phyloP scores from a whole-genome alignment of 1,284 basidiomycete genomes.

The Blastosporella zonata region DNA sequence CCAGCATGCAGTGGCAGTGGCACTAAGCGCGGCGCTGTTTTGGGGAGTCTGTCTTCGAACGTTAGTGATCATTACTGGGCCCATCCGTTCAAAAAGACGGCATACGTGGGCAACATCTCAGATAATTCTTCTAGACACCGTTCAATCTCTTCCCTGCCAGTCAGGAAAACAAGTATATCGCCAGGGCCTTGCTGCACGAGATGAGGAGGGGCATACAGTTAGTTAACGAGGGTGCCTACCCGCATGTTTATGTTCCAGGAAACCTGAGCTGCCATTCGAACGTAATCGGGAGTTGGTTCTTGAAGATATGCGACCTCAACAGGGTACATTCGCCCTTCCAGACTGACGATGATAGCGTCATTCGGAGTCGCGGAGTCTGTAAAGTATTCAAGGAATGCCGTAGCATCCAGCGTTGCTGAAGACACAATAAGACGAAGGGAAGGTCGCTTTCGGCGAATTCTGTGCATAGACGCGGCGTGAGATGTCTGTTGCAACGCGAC shows the following conservation, averaged over 20 bases:
- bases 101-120: conserved; percentile 73
- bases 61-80: conserved; percentile 12
- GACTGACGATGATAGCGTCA: conserved; percentile 77
- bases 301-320: conserved; percentile 81
- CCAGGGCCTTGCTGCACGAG: conserved; percentile 64
- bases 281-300: conserved; percentile 78
- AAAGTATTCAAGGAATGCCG: conserved; percentile 88
- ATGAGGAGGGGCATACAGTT: conserved; percentile 1
- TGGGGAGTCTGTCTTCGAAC: conserved; percentile 55
- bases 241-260: conserved; percentile 85
- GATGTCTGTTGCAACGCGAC: conserved; percentile 23
- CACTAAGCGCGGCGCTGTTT: conserved; percentile 54
- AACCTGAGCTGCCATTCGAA: conserved; percentile 79
- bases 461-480: conserved; percentile 32
- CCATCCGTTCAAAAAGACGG: conserved; percentile 27
- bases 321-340: conserved; percentile 92
- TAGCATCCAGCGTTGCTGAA: conserved; percentile 93
- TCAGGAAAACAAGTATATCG: conserved; percentile 91
- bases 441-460: conserved; percentile 87
- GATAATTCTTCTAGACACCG: conserved; percentile 78
- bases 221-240: conserved; percentile 39
- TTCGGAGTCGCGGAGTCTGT: conserved; percentile 46
- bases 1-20: conserved; percentile 88
- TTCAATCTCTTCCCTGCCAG: conserved; percentile 97
- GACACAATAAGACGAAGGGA: conserved; percentile 89